Percentiles rank a stretch among this genome's conserved stretches.
These are phyloP conservation scores for sunflower (Helianthus annuus) DNA, from an alignment of 129 eudicot genomes.

Conservation along the genomic window HanXRQr2.0-SUNRISE NC_035440.2:39634791-39635290, in stretches of 20 bases:
- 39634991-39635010: slow-evolving; percentile 65
- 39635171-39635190: slow-evolving; percentile 42
- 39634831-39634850: slow-evolving; percentile 49
- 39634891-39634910: slow-evolving; percentile 31
- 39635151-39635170: slow-evolving; percentile 77
- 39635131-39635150: slow-evolving; percentile 58
- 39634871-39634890: slow-evolving; percentile 39
- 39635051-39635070: slow-evolving; percentile 44
- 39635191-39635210: slow-evolving; percentile 49
- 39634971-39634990: slow-evolving; percentile 58
- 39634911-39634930: slow-evolving; percentile 60
- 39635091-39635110: slow-evolving; percentile 42
- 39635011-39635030: slow-evolving; percentile 51
- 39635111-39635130: slow-evolving; percentile 16
- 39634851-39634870: slow-evolving; percentile 74
- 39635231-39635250: slow-evolving; percentile 60
- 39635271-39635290: slow-evolving; percentile 51
- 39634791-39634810: slow-evolving; percentile 55
- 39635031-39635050: slow-evolving; percentile 55
- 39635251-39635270: slow-evolving; percentile 85
- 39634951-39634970: slow-evolving; percentile 41
- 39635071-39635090: slow-evolving; percentile 54
- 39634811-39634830: slow-evolving; percentile 43
- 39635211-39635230: slow-evolving; percentile 60
- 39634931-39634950: slow-evolving; percentile 25